Base-by-base conservation (phyloP, 768 basidiomycete species). In the Psilocybe cubensis region DNA sequence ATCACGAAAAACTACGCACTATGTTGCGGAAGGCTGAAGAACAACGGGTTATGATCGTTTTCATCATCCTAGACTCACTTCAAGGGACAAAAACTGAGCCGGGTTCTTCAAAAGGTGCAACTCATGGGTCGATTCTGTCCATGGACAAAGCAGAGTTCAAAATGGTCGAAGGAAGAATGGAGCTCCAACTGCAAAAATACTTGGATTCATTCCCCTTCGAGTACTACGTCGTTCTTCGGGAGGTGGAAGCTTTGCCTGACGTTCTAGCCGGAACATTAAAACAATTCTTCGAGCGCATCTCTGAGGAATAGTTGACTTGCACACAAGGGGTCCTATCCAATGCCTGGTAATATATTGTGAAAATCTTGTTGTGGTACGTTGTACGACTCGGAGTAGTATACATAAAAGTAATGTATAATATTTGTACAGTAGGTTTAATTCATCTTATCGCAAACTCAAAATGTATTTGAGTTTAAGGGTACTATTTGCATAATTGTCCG, bases 121-220 rank as follows among this genome's bases (percentile, higher is more conserved):
- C 78, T 14, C 80, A 85, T 49, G 84, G 86, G 55, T 97, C 96
- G 7, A 97, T 99, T 64, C 76, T 99, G 56, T 86, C 90, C 5
- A 96, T 98, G 88, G 92, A 94, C 60, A 91, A 92, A 63, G 95
- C 89, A 2, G 87, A 91, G 42, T 96, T 94, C 79, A 91, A 88
- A 73, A 84, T 81, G 52, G 84, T 91, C 6, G 82, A 85, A 60
- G 94, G 94, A 7, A 77, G 79, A 52, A 89, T 94, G 88, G 91
- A 97, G 71, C 74, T 99, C 57, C 85, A 91, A 67, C 83, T 96
- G 75, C 82, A 89, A 65, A 85, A 93, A 46, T 98, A 99, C 70
- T 74, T 98, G 63, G 96, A 98, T 68, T 88, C 93, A 3, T 98
- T 98, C 83, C 97, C 97, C 0, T 98, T 98, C 75, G 94, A 98